Conservation (phyloP, 116 monocot species). For the Phalaenopsis hybrid region DNA sequence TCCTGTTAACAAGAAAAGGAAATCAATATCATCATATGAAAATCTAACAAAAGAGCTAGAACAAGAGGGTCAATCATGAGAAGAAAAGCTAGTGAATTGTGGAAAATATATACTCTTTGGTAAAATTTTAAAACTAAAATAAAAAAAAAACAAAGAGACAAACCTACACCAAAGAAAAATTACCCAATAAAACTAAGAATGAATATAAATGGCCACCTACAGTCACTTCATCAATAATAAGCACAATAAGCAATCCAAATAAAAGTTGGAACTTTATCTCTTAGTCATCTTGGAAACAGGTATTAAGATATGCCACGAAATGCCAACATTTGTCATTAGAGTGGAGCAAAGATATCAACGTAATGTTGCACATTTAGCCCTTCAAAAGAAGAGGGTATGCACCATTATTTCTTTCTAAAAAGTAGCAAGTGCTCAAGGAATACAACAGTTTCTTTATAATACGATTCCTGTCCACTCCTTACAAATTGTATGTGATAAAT, state of each 20-base stretch:
- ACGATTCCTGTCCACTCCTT: too few species aligned
- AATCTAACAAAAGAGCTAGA: not conserved
- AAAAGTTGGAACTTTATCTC: not conserved
- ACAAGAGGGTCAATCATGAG: not conserved
- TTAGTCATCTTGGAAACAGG: not conserved
- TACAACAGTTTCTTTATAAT: too few species aligned
- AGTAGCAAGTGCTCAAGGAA: too few species aligned
- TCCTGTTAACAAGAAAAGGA: constrained; percentile 28
- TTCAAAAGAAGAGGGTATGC: not conserved
- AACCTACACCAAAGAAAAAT: not conserved
- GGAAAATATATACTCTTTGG: not conserved
- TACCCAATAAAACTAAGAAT: not conserved
- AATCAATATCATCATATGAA: not conserved
- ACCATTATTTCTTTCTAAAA: not conserved
- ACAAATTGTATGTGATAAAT: too few species aligned
- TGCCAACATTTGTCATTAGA: not conserved
- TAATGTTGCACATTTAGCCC: not conserved
- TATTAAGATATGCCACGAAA: not conserved
- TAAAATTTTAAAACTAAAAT: not conserved
- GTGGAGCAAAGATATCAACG: not conserved
- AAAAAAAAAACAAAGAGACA: not conserved
- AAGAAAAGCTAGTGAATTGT: not conserved
- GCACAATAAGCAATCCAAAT: not conserved
- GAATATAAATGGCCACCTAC: not conserved
- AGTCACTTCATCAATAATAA: not conserved